Base-by-base conservation (phyloP, 164 flowering plant species). In the Dillenia turbinata region DNA sequence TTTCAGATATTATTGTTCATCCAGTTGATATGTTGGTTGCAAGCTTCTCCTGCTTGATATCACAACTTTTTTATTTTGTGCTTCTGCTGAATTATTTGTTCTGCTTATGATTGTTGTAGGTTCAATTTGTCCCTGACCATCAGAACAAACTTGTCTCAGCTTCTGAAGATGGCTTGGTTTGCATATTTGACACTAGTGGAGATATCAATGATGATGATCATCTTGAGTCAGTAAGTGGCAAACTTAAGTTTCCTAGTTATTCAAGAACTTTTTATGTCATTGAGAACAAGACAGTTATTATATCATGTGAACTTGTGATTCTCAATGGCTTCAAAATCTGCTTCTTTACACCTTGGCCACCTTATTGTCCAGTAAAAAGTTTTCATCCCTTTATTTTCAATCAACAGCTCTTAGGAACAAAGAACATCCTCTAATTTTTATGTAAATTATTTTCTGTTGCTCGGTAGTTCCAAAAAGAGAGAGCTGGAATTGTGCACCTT, bases 141-240 rank as follows among this genome's bases (percentile, higher is more conserved):
- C 76, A 58, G 63, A 85, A 75, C 80, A 90, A 82, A 77, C 88
- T 90, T 68, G 52, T 85, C 52, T 92, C 99, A 53, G 96, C 99
- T 63, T 95, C 99, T 47, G 97, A 83, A 47, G 99, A 95, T 80
- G 99, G 99, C 26, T 73, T 95, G 74, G 79, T 95, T 44, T 90
- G 97, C 71, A 64, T 76, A 55, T 83, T 92, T 77, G 78, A 87
- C 59, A 87, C 96, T 15, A 66, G 66, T 61, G 93, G 97, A 57
- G 79, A 85, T 59, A 86, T 95, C 60, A 83, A 77, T 72, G 97
- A 95, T 53, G 99, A 92, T 64, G 92, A 90, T 70, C 71, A 88
- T 66, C 70, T 95, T 78, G 86, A 86, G 54, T 85, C 97, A 15
- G 97, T 95, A 81, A 87, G 91, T 76, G 40, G 47, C 47, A 52